phyloP scores from a whole-genome alignment of 768 basidiomycete genomes.

The Polyporus arcularius region DNA sequence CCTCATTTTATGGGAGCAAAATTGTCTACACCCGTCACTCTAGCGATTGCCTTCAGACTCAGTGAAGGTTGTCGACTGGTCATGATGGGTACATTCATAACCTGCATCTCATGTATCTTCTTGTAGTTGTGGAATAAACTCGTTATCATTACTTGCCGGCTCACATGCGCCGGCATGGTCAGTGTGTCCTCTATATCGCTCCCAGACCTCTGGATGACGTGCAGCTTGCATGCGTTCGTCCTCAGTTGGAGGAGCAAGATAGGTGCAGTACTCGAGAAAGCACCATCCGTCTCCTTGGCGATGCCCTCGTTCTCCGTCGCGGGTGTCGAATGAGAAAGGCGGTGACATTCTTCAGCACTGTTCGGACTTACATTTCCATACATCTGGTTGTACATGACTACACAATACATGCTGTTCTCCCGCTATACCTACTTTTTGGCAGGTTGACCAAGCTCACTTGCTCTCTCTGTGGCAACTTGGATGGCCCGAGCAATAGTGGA shows the following conservation, averaged over 20 bases:
- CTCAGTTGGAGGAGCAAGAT: slow-evolving; percentile 17
- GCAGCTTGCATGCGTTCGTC: not conserved
- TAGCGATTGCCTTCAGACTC: slow-evolving; percentile 13
- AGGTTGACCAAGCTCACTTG: slow-evolving; percentile 81
- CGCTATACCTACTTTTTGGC: slow-evolving; percentile 43
- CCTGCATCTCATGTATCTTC: not conserved
- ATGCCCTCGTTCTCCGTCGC: slow-evolving; percentile 20
- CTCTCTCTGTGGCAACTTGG: slow-evolving; percentile 89
- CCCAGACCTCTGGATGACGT: slow-evolving; percentile 11
- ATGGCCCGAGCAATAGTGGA: slow-evolving; percentile 95
- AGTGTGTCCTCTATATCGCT: not conserved
- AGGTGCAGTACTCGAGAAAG: slow-evolving; percentile 13
- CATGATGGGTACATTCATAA: not conserved
- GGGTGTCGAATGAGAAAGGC: slow-evolving; percentile 28
- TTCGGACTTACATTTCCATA: not conserved
- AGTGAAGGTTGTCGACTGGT: slow-evolving; percentile 17
- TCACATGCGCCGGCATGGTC: too few species aligned
- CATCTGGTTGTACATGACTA: not conserved
- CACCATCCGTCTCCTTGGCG: slow-evolving; percentile 30
- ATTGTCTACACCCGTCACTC: slow-evolving; percentile 29
- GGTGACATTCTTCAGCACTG: slow-evolving; percentile 19
- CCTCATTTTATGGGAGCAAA: slow-evolving; percentile 98
- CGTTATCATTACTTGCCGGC: not conserved
- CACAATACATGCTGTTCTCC: not conserved
- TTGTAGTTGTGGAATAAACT: not conserved